These are phyloP conservation scores for Pleurotus pulmonarius DNA, from an alignment of 768 basidiomycete species.

Conservation along the genomic window DNA sequence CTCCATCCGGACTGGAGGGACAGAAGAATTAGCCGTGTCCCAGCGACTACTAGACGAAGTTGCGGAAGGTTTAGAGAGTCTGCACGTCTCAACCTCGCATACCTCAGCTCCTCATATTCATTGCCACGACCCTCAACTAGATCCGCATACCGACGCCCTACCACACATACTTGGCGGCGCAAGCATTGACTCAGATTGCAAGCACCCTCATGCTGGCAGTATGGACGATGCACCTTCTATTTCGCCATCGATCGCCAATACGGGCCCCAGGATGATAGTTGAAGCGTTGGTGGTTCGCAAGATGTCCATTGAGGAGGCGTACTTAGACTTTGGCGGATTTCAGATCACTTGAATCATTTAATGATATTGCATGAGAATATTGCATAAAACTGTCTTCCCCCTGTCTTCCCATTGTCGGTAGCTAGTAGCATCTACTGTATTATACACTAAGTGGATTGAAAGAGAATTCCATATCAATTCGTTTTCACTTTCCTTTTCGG, in stretches of 20 bases:
- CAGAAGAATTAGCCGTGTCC: background rate
- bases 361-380: no score
- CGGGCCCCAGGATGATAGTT: constrained; percentile 61
- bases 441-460: no score
- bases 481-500: no score
- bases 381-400: no score
- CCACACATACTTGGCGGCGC: constrained; percentile 16
- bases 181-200: constrained; percentile 5
- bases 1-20: constrained; percentile 15
- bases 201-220: background rate
- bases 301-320: constrained; percentile 71
- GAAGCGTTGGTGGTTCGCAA: constrained; percentile 80
- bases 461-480: no score
- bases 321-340: constrained; percentile 71
- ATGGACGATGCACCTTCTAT: background rate
- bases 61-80: constrained; percentile 21
- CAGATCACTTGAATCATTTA: background rate
- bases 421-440: no score
- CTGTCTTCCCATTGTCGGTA: no score
- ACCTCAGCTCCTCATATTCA: background rate
- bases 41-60: constrained; percentile 14
- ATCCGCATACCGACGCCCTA: constrained; percentile 11
- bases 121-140: no score
- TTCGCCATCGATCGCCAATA: background rate
- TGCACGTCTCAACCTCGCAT: constrained; percentile 24